Percentiles rank a stretch among this genome's conserved stretches.
Evolutionary conservation across 2,329 filamentous ascomycete genomes (phyloP).

Genomic region (Allantophomopsis cytisporea): DNA sequence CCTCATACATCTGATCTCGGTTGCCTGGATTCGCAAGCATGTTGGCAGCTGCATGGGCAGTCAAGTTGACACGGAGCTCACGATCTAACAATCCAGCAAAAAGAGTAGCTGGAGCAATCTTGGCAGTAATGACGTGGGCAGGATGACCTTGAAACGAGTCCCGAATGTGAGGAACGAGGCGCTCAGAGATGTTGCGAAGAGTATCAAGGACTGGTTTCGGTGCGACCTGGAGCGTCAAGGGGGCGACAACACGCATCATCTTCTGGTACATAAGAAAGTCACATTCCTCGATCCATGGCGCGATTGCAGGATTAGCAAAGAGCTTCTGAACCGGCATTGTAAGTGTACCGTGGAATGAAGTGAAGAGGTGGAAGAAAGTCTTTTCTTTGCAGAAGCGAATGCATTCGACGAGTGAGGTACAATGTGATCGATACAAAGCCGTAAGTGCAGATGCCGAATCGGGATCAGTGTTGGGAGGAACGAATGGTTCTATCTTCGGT

Average conservation of each 20-base stretch:
- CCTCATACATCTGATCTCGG: constrained; percentile 87
- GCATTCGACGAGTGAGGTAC: constrained; percentile 88
- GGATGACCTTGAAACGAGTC: constrained; percentile 80
- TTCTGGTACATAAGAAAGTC: constrained; percentile 95
- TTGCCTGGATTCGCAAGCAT: constrained; percentile 84
- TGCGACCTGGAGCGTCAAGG: constrained; percentile 82
- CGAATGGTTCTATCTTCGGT: constrained; percentile 74
- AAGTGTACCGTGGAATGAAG: constrained; percentile 88
- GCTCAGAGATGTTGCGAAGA: constrained; percentile 73
- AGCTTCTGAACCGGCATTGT: constrained; percentile 95
- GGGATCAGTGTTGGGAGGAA: constrained; percentile 69
- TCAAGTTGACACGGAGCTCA: constrained; percentile 80
- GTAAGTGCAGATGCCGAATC: constrained; percentile 78
- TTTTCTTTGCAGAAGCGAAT: constrained; percentile 95
- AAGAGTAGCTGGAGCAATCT: constrained; percentile 75
- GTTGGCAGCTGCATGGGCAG: constrained; percentile 86
- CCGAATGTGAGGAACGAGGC: constrained; percentile 67
- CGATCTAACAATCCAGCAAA: constrained; percentile 81
- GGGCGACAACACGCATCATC: constrained; percentile 84
- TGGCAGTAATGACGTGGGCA: constrained; percentile 72
- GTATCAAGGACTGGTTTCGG: constrained; percentile 80
- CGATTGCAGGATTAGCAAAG: constrained; percentile 66
- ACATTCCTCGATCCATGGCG: constrained; percentile 88
- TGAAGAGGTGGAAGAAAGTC: constrained; percentile 89
- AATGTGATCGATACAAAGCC: constrained; percentile 86